A percentile compares a stretch with the other conserved stretches of the same genome.
These are phyloP conservation scores for Diaporthe ilicicola DNA, from an alignment of 2,329 filamentous ascomycete genomes.

Conservation along the genomic window DNA sequence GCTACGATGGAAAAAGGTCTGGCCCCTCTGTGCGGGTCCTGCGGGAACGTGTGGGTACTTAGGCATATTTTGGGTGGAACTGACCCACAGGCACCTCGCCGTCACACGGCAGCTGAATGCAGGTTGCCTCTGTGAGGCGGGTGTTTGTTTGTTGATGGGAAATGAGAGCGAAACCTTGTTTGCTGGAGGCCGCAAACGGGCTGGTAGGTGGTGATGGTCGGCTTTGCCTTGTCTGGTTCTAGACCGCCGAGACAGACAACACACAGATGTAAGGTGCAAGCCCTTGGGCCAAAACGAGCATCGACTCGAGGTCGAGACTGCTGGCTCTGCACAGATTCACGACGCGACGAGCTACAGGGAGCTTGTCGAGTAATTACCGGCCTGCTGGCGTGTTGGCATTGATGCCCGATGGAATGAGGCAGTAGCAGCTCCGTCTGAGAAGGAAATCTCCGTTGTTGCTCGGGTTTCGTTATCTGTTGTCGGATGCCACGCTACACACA, in stretches of 20 bases:
- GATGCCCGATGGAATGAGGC: not conserved
- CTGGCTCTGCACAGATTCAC: not conserved
- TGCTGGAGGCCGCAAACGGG: constrained; percentile 16
- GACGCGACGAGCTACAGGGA: not conserved
- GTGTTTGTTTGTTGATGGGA: constrained; percentile 16
- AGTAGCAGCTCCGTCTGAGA: not conserved
- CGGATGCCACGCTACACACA: not conserved
- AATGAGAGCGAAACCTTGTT: constrained; percentile 18
- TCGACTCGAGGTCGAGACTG: not conserved
- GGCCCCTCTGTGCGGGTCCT: not conserved
- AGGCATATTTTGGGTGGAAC: constrained; percentile 5
- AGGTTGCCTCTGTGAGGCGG: constrained; percentile 13
- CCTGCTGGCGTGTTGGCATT: not conserved
- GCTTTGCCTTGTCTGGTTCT: constrained; percentile 10
- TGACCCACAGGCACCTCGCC: constrained; percentile 14
- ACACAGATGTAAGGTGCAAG: constrained; percentile 11
- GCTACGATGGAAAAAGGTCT: constrained; percentile 5
- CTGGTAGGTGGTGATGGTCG: not conserved
- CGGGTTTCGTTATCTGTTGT: not conserved
- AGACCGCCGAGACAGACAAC: not conserved
- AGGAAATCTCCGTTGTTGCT: constrained; percentile 5
- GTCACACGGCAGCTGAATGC: constrained; percentile 21
- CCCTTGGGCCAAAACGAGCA: not conserved
- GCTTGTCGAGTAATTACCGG: not conserved
- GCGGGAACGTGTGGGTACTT: not conserved